Base-by-base conservation (phyloP, 306 rosid genomes). In the Begonia peltatifolia region DNA sequence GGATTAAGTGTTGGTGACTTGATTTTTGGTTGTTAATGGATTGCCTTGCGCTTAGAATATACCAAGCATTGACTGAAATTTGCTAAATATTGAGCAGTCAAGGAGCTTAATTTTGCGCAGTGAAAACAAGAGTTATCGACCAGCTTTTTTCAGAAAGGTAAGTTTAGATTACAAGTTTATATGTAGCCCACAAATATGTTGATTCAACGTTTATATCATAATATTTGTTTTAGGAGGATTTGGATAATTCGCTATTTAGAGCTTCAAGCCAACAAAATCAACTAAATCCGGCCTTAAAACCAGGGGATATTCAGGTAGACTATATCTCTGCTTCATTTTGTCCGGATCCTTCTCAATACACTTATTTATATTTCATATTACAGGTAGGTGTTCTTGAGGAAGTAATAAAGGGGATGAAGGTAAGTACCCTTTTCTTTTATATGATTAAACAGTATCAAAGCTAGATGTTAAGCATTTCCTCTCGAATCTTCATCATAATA, bases 121-220 rank as follows among this genome's bases (percentile, higher is more conserved):
- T 75, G 73, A 82, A 69, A 67, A 81, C 61, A 85, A 78, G 80
- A 74, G 87, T 67, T 89, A 85, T 68, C 95, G 95, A 63, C 95
- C 94, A 43, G 78, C 78, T 18, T 89, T 89, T 79, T 89, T 89
- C 75, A 76, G 90, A 73, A 85, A 85, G 97, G 97, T 85, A 41
- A 25, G 71, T 74, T 59, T 15, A 16, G 59, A 59, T 54, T 14
- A 13, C 57, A 61, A 56, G 53, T 52, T 38, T 65, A 3, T 30
- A 30, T 7, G 38, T 30, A 30, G 38, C 38, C 38, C 38, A 5
- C 38, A 5, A 30, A 30, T 30, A 30, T 7, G 38, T 30, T 7
- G 38, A 30, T 30, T 30, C 38, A 30, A 30, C 38, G 38, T 30
- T 30, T 30, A 30, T 30, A 30, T 30, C 9, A 30, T 30, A 5